phyloP scores from a whole-genome alignment of 2,329 filamentous ascomycete genomes.

The Penicillium sp. region DNA sequence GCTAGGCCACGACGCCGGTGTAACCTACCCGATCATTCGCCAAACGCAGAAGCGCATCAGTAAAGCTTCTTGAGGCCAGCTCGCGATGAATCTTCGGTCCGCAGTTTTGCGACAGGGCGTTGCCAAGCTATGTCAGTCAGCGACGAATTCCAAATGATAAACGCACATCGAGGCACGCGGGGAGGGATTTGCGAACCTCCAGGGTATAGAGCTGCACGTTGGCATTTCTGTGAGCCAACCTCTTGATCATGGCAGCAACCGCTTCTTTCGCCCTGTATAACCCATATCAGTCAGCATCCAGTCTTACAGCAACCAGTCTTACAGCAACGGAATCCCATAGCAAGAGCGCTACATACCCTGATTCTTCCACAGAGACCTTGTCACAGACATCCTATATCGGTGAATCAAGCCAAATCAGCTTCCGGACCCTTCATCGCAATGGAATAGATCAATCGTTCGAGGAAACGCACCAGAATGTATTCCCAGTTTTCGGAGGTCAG shows the following conservation, averaged over 20 bases:
- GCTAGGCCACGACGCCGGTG: background rate
- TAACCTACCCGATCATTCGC: constrained; percentile 71
- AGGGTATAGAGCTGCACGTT: constrained; percentile 96
- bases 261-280: constrained; percentile 68
- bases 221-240: constrained; percentile 87
- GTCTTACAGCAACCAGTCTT: background rate
- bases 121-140: constrained; percentile 64
- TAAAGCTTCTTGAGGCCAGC: constrained; percentile 86
- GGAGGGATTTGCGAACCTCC: constrained; percentile 56
- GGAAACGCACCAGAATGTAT: constrained; percentile 58
- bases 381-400: constrained; percentile 57
- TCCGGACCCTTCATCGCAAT: background rate
- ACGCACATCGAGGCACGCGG: background rate
- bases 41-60: constrained; percentile 85
- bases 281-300: constrained; percentile 12
- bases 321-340: no score
- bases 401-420: constrained; percentile 17
- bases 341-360: constrained; percentile 37
- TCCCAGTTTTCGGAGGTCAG: constrained; percentile 83
- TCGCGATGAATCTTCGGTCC: constrained; percentile 84
- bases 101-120: constrained; percentile 89
- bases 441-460: background rate
- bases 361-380: constrained; percentile 54
- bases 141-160: background rate
- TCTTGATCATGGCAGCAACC: constrained; percentile 85